A percentile compares a stretch with the other conserved stretches of the same genome.
Evolutionary conservation across 768 basidiomycete genomes (phyloP).

Genomic region (Rhodotorula sphaerocarpa): DNA sequence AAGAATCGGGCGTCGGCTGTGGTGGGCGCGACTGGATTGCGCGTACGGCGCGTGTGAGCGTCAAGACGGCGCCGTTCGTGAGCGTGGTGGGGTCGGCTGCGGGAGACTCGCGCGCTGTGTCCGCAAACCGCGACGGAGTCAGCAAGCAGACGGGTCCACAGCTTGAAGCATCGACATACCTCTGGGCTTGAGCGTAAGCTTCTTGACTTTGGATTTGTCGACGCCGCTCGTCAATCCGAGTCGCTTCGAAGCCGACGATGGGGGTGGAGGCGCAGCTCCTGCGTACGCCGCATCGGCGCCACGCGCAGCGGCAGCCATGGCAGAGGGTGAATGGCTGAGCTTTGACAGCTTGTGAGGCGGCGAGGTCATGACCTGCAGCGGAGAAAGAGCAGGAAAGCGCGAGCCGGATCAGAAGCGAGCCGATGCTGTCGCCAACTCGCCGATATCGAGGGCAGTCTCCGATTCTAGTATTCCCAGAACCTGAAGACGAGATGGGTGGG

Average conservation of each 20-base stretch:
- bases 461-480: too few relatives aligned
- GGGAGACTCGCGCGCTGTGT: neutral
- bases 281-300: neutral
- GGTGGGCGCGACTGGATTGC: conserved; percentile 37
- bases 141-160: neutral
- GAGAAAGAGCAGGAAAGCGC: too few relatives aligned
- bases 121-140: neutral
- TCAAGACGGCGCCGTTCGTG: conserved; percentile 14
- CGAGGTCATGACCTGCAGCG: conserved; percentile 5
- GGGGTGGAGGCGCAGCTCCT: neutral
- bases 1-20: conserved; percentile 34
- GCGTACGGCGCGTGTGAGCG: conserved; percentile 36
- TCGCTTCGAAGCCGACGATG: conserved; percentile 13
- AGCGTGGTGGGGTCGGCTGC: neutral
- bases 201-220: conserved; percentile 11
- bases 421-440: too few relatives aligned
- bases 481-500: too few relatives aligned
- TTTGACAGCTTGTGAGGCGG: conserved; percentile 19
- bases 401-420: too few relatives aligned
- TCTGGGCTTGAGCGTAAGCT: conserved; percentile 13
- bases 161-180: neutral
- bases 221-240: conserved; percentile 15
- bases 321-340: neutral
- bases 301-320: neutral
- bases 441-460: too few relatives aligned